Percentiles rank a stretch among this genome's conserved stretches.
Conservation (phyloP, 2,329 filamentous ascomycete species). For the Thelonectria rubi region DNA sequence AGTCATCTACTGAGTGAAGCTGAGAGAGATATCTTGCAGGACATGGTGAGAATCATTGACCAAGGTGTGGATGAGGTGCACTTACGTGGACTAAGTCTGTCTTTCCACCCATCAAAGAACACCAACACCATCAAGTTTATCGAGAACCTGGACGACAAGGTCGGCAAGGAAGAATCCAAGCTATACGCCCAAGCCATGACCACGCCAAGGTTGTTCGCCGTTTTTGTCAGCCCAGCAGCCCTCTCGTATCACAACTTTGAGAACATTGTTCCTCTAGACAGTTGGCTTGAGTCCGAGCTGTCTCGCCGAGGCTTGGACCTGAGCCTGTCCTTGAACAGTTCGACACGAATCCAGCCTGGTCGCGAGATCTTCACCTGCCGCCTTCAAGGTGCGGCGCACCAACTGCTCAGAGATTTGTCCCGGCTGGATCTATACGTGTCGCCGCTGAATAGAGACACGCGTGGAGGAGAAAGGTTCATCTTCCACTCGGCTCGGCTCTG, state of each 20-base stretch:
- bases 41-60: neutral
- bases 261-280: slow-evolving; percentile 16
- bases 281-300: neutral
- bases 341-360: neutral
- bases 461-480: slow-evolving; percentile 18
- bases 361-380: slow-evolving; percentile 9
- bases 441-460: slow-evolving; percentile 7
- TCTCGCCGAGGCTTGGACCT: neutral
- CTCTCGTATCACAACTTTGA: slow-evolving; percentile 23
- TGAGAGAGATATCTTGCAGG: neutral
- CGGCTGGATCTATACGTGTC: slow-evolving; percentile 11
- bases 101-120: slow-evolving; percentile 3
- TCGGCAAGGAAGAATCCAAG: neutral
- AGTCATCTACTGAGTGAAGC: neutral
- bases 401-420: slow-evolving; percentile 12
- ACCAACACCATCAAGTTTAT: slow-evolving; percentile 10
- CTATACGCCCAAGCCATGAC: slow-evolving; percentile 16
- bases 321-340: neutral
- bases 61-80: neutral
- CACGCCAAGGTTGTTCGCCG: slow-evolving; percentile 9
- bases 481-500: slow-evolving; percentile 15
- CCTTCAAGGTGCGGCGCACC: neutral
- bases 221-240: slow-evolving; percentile 16
- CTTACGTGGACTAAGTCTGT: neutral
- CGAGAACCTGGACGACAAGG: slow-evolving; percentile 11